Percentiles rank a stretch among this genome's conserved stretches.
phyloP scores from a whole-genome alignment of 345 rosid species.

The Gossypium anomalum region DNA sequence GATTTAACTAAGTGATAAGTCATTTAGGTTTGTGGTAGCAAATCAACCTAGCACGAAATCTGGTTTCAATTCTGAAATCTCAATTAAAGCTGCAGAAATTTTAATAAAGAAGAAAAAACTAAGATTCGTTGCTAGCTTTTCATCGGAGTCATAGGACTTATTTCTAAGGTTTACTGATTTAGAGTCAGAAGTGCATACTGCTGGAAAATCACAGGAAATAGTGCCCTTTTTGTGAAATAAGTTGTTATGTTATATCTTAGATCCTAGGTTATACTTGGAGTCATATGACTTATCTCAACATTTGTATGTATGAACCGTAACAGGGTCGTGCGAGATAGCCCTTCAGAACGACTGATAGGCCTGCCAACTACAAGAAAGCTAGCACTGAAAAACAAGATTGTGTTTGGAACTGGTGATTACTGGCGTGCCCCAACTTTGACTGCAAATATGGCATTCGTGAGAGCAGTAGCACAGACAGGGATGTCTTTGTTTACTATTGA shows the following conservation, averaged over 20 bases:
- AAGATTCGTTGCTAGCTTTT: not conserved
- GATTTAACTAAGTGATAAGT: not conserved
- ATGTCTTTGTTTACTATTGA: constrained; percentile 68
- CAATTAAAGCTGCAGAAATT: not conserved
- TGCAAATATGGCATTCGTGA: constrained; percentile 81
- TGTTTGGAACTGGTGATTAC: constrained; percentile 83
- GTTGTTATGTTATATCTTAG: not conserved
- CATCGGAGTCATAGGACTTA: not conserved
- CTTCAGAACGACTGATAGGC: constrained; percentile 66
- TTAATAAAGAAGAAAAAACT: not conserved
- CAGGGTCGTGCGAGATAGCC: constrained; percentile 72
- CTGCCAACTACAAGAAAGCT: constrained; percentile 90
- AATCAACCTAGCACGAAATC: not conserved
- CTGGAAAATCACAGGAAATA: not conserved
- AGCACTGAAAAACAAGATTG: constrained; percentile 73
- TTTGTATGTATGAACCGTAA: constrained; percentile 11
- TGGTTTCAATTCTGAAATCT: constrained; percentile 2
- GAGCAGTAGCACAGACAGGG: constrained; percentile 91
- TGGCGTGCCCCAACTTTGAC: constrained; percentile 82
- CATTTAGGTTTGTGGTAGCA: not conserved
- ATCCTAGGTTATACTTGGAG: not conserved
- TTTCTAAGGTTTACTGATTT: constrained; percentile 1
- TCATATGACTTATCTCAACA: not conserved
- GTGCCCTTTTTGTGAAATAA: not conserved
- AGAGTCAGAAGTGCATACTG: not conserved